Evolutionary conservation across 345 rosid genomes (phyloP), one percentile per base, ranked within the genome.

Genomic region (Corchorus capsularis): DNA sequence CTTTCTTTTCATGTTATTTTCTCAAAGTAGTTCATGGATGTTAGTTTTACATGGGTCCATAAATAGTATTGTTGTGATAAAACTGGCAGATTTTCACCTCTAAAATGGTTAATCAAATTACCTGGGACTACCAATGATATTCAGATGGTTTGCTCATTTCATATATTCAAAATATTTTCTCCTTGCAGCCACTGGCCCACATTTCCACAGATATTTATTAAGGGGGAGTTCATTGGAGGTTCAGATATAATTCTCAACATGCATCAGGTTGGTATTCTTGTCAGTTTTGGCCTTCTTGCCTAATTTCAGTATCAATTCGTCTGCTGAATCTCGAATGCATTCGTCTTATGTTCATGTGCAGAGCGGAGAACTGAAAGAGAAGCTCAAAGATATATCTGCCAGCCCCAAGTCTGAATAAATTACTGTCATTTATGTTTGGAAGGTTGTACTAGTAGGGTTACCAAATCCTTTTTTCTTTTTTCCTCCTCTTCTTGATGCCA

Each of bases 191-290:
- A 83, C 65, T 96, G 99, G 98, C 98, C 99, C 6, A 96, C 99
- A 52, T 96, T 93, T 82, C 99, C 99, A 2, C 98, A 93, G 81
- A 83, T 96, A 77, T 93, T 96, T 81, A 88, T 96, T 45, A 93
- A 89, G 77, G 99, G 99, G 41, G 98, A 96, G 85, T 93, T 96
- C 71, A 77, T 92, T 65, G 99, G 99, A 49, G 98, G 99, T 59
- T 96, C 97, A 8, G 99, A 96, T 87, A 92, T 96, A 79, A 85
- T 93, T 74, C 87, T 96, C 75, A 90, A 82, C 71, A 82, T 93
- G 97, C 98, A 96, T 82, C 96, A 92, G 98, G 99, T 93, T 74
- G 73, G 5, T 39, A 62, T 73, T 47, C 50, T 47, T 62, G 2
- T 22, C 61, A 49, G 8, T 32, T 19, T 32, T 34, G n/a, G 9